Evolutionary conservation across 345 rosid species (phyloP), one percentile per base, ranked within the genome.

Genomic region (Gossypium raimondii): DNA sequence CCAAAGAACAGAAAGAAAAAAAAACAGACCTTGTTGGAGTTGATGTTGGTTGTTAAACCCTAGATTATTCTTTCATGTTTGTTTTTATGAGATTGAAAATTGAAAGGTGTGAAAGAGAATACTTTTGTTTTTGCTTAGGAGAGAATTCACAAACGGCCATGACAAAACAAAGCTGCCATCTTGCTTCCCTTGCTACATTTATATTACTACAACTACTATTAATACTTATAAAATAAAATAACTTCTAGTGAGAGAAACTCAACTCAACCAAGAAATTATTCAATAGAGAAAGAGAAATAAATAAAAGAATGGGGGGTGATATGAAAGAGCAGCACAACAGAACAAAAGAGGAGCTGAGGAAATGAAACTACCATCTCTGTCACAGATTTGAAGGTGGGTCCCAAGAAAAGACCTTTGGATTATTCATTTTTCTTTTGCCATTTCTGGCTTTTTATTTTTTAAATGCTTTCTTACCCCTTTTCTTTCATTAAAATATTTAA

Each of bases 71-170:
- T 70, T 34, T 77, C 63, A 77, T 66, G 76, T 75, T 74, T 79
- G 72, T 74, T 77, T 67, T 34, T 34, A 34, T 79, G 80, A 83
- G 87, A 87, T 73, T 84, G 85, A 84, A 34, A 84, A 86, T 73
- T 84, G 85, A 84, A 84, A 86, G 88, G 89, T 85, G 95, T 89
- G 97, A 91, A 87, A 82, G 88, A 84, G 89, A 85, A 85, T 93
- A 91, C 89, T 84, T 84, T 87, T 67, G 84, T 78, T 79, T 55
- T 78, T 63, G 81, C 75, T 76, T 79, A 11, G 14, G 43, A 48
- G 77, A 67, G 80, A 84, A 80, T 79, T 86, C 89, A 85, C 89
- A 79, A 85, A 81, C 65, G 74, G 74, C 84, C 86, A 78, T 78
- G 75, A 82, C 79, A 72, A 76, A 82, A 59, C 91, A 89, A 85